Conservation (phyloP, 2,329 filamentous ascomycete genomes). For the Apiospora malaysiana region DNA sequence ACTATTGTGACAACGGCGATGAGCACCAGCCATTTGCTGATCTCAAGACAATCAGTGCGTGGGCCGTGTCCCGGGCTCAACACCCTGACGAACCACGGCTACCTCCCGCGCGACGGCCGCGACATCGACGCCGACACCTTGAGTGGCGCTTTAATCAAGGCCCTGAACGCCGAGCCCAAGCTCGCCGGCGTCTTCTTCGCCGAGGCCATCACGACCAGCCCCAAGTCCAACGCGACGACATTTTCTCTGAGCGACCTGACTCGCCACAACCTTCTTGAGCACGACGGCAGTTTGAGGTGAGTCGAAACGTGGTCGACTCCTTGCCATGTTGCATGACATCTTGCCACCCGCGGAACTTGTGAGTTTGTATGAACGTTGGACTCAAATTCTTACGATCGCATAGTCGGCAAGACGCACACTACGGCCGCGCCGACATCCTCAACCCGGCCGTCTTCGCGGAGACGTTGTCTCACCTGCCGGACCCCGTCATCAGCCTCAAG, state of each 20-base stretch:
- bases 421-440: constrained; percentile 28
- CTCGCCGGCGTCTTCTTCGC: constrained; percentile 24
- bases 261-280: constrained; percentile 32
- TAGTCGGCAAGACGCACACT: constrained; percentile 27
- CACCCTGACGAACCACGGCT: constrained; percentile 32
- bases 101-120: constrained; percentile 30
- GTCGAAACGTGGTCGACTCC: not conserved
- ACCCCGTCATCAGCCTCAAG: constrained; percentile 28
- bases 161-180: constrained; percentile 26
- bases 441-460: constrained; percentile 31
- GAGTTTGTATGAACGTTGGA: too few species aligned
- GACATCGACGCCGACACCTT: constrained; percentile 29
- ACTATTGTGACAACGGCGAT: not conserved
- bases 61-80: constrained; percentile 34
- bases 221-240: constrained; percentile 27
- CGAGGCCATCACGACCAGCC: constrained; percentile 28
- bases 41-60: constrained; percentile 24
- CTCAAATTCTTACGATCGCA: constrained; percentile 15
- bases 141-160: constrained; percentile 24
- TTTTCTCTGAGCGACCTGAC: constrained; percentile 30
- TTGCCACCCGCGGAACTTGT: too few species aligned
- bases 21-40: not conserved
- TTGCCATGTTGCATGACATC: too few species aligned
- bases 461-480: constrained; percentile 30
- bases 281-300: constrained; percentile 33